Conservation (phyloP, 1,284 basidiomycete species). For the Mycena sp. region DNA sequence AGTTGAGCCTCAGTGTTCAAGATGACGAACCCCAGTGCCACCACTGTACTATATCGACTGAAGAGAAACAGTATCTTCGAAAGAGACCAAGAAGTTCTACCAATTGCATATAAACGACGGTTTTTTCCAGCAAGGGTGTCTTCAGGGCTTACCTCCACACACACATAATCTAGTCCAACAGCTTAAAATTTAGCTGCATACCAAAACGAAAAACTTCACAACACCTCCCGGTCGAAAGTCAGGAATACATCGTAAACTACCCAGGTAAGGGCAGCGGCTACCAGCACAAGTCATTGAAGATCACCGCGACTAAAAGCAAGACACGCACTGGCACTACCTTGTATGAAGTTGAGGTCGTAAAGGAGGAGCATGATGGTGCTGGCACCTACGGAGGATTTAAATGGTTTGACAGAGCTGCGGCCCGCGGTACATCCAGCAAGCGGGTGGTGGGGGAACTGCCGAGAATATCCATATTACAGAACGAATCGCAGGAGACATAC, state of each 20-base stretch:
- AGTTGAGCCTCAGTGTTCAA: background rate
- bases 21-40: slow-evolving; percentile 8
- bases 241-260: slow-evolving; percentile 15
- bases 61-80: slow-evolving; percentile 13
- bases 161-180: background rate
- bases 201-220: background rate
- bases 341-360: slow-evolving; percentile 13
- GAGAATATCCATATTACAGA: too few relatives aligned
- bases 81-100: slow-evolving; percentile 9
- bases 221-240: slow-evolving; percentile 13
- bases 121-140: background rate
- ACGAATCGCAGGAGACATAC: too few relatives aligned
- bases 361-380: slow-evolving; percentile 6
- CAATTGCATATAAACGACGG: slow-evolving; percentile 3
- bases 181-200: background rate
- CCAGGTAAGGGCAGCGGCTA: slow-evolving; percentile 10
- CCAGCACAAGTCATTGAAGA: background rate
- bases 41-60: slow-evolving; percentile 11
- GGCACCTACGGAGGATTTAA: too few relatives aligned
- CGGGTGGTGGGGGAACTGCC: too few relatives aligned
- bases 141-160: slow-evolving; percentile 15
- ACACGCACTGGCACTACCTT: slow-evolving; percentile 13
- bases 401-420: too few relatives aligned
- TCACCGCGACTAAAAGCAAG: background rate
- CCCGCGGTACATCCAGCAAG: too few relatives aligned